A percentile compares a stretch with the other conserved stretches of the same genome.
phyloP scores from a whole-genome alignment of 2,329 filamentous ascomycete species.

The Huntiella decipiens region DNA sequence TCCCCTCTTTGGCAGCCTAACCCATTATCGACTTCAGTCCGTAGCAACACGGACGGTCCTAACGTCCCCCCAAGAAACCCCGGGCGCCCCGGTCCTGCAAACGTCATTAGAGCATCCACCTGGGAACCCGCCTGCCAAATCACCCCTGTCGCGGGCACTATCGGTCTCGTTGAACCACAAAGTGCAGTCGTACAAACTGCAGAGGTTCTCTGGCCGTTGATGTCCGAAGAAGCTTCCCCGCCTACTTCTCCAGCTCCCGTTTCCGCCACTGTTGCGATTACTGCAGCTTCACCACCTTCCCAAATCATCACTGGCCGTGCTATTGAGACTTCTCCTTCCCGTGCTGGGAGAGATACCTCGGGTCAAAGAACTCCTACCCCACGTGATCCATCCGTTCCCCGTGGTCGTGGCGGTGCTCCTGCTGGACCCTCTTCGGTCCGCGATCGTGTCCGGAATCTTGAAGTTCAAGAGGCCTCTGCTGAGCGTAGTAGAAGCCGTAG shows the following conservation, averaged over 20 bases:
- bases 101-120: constrained; percentile 3
- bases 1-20: constrained; percentile 1
- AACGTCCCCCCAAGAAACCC: constrained; percentile 2
- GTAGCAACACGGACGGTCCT: neutral
- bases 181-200: constrained; percentile 1
- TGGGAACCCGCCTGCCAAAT: constrained; percentile 1
- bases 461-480: constrained; percentile 1
- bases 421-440: neutral
- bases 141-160: neutral
- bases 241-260: too few relatives aligned
- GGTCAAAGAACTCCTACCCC: too few relatives aligned
- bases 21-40: neutral
- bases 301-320: too few relatives aligned
- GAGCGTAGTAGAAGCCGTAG: neutral
- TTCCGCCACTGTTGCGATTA: too few relatives aligned
- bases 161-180: constrained; percentile 2
- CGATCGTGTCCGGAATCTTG: constrained; percentile 8
- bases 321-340: too few relatives aligned
- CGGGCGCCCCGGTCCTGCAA: neutral
- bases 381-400: too few relatives aligned
- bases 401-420: too few relatives aligned
- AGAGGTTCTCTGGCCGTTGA: constrained; percentile 4
- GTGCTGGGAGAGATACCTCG: too few relatives aligned
- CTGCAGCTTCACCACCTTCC: too few relatives aligned
- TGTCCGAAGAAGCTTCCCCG: neutral